A percentile compares a stretch with the other conserved stretches of the same genome.
phyloP scores from a whole-genome alignment of 768 basidiomycete species.

The Wakefieldia striispora region DNA sequence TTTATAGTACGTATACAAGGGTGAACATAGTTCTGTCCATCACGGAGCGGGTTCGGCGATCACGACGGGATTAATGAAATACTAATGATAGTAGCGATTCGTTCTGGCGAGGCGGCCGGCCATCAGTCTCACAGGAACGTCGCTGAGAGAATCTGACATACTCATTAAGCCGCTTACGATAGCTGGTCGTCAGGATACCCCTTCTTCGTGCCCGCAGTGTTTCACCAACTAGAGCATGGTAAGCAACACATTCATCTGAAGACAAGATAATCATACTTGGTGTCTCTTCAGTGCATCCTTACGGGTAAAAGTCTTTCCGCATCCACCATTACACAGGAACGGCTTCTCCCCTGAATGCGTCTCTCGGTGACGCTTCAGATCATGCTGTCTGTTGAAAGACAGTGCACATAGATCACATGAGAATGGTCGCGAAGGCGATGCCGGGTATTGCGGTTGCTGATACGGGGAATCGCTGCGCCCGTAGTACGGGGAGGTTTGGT shows the following conservation, averaged over 20 bases:
- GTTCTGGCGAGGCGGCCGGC: conserved; percentile 14
- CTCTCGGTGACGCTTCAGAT: conserved; percentile 80
- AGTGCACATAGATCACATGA: conserved; percentile 72
- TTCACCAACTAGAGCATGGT: conserved; percentile 60
- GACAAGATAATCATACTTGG: conserved; percentile 50
- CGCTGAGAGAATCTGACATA: conserved; percentile 15
- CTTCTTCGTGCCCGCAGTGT: conserved; percentile 72
- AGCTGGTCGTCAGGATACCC: conserved; percentile 22
- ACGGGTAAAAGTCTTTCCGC: conserved; percentile 84
- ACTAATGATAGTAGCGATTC: conserved; percentile 21
- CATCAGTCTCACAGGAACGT: conserved; percentile 19
- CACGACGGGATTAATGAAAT: conserved; percentile 24
- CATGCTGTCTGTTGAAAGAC: conserved; percentile 85
- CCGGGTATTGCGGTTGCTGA: conserved; percentile 46
- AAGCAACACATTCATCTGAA: conserved; percentile 10
- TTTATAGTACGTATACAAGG: conserved; percentile 29
- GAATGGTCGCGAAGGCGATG: conserved; percentile 61
- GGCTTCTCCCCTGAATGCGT: conserved; percentile 87
- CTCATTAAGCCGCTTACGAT: conserved; percentile 16
- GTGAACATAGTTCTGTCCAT: conserved; percentile 18
- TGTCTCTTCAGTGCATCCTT: conserved; percentile 86
- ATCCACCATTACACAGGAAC: conserved; percentile 78
- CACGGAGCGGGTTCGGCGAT: conserved; percentile 15
- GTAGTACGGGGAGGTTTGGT: conserved; percentile 35
- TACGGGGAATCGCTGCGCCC: conserved; percentile 28